phyloP scores from a whole-genome alignment of 768 basidiomycete species.

The Lactarius akahatsu region DNA sequence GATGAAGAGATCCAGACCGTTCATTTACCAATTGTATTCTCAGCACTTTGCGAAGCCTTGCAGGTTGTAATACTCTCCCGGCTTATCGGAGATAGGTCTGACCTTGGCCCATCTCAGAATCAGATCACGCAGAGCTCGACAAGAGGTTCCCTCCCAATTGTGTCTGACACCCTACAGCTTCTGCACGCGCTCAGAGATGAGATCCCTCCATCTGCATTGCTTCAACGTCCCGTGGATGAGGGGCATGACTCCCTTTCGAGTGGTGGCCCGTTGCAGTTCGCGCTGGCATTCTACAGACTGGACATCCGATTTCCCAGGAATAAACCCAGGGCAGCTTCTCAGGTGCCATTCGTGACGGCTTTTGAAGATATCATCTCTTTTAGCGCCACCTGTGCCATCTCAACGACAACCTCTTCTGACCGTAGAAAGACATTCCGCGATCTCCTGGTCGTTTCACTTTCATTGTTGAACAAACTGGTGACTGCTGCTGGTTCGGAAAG shows the following conservation, averaged over 20 bases:
- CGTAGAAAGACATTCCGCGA: conserved; percentile 44
- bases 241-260: background rate
- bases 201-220: conserved; percentile 18
- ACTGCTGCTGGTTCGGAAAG: conserved; percentile 40
- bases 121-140: conserved; percentile 7
- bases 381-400: conserved; percentile 44
- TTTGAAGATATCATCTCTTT: conserved; percentile 56
- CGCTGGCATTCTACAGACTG: conserved; percentile 54
- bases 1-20: conserved; percentile 85
- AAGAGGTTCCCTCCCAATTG: conserved; percentile 12
- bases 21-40: conserved; percentile 78
- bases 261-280: conserved; percentile 23
- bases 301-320: conserved; percentile 12
- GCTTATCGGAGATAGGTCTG: background rate
- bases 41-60: conserved; percentile 62
- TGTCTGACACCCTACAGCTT: conserved; percentile 18
- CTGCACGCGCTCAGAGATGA: conserved; percentile 20
- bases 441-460: conserved; percentile 51
- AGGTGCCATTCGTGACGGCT: conserved; percentile 54
- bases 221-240: conserved; percentile 9
- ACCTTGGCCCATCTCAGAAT: conserved; percentile 5
- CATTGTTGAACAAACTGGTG: conserved; percentile 52
- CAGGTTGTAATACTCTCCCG: conserved; percentile 46
- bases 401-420: conserved; percentile 29
- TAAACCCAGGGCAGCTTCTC: conserved; percentile 31